Evolutionary conservation across 495 filamentous ascomycete species (phyloP), one percentile per base, ranked within the genome.

Genomic region (Penicillium samsonianum): DNA sequence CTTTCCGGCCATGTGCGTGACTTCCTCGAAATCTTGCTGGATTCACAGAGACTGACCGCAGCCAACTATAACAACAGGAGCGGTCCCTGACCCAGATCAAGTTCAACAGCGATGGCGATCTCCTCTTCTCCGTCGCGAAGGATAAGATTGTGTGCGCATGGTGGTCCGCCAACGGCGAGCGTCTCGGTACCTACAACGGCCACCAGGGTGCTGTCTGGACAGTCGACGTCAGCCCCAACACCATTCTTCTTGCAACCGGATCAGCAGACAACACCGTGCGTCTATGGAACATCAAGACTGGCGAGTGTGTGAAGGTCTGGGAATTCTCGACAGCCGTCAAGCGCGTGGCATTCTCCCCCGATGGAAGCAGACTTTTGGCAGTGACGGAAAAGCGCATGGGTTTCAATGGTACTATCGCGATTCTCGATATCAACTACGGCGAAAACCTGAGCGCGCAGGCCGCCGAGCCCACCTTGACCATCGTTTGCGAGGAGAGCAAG

Each of bases 331-430:
- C 95, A 19, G 90, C 91, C 40, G 90, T 98, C 62, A 97, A 98
- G 84, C 83, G 94, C 57, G 92, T 96, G 67, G 93, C 96, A 70
- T 98, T 98, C 76, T 90, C 84, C 63, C 88, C 94, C 57, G 94
- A 98, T 77, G 94, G 92, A 64, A 88, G 83, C 65, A 81, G 88
- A 68, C 77, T 98, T 59, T 77, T 98, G 57, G 92, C 91, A 40
- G 91, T 98, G 60, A 98, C 94, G 30, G 94, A 98, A 78, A 94
- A 95, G 87, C 92, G 94, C 66, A 95, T 93, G 86, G 94, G 94
- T 53, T 90, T 90, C 71, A 76, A 98, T 51, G 90, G 93, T 65
- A 94, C 91, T 37, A 96, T 98, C 65, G 90, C 90, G 22, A 91
- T 97, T 30, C 80, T 96, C 55, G 90, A 94, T 67, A 89, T 98